Base-by-base conservation (phyloP, 805 yeast genomes). In the Kodamaea nitidulidarum region DNA sequence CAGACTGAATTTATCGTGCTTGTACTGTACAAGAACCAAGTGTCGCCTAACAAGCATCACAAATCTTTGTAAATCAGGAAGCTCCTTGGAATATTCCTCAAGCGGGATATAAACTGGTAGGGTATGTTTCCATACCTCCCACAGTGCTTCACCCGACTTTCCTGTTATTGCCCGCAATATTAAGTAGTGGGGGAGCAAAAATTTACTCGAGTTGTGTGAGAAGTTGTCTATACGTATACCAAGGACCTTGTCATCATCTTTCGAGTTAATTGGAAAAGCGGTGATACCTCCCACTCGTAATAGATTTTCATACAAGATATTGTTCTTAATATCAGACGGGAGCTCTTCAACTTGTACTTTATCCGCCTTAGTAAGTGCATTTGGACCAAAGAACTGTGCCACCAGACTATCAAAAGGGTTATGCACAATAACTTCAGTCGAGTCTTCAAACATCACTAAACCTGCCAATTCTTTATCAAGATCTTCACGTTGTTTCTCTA, bases 171-270 rank as follows among this genome's bases (percentile, higher is more conserved):
- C 43, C 25, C 41, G 39, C n/a, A 76, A 54, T 2, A 76, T 75
- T 11, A 71, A 62, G 49, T 76, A 76, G 47, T 75, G 79, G 2
- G 80, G 76, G 1, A 54, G 49, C 3, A 52, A 30, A 47, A 55
- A 76, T 24, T 12, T 32, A 15, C 25, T 12, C 26, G 55, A 55
- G 2, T 40, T 24, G 11, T 48, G 44, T 2, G 60, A 52, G 45
- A 61, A 67, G 2, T 65, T 48, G 42, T 76, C 82, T 47, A 75
- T 75, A n/a, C 82, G 53, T 5, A 76, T 44, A 0, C 82, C 82
- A 21, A 76, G 43, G 25, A 65, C 51, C 8, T 55, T 51, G 7
- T 60, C 65, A 0, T 47, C 41, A 14, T 42, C 42, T 40, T 60
- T 61, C 45, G 22, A 20, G 22, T 71, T 72, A 30, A 76, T 61